Base-by-base conservation (phyloP, 495 filamentous ascomycete genomes). In the Rostrohypoxylon terebratum region DNA sequence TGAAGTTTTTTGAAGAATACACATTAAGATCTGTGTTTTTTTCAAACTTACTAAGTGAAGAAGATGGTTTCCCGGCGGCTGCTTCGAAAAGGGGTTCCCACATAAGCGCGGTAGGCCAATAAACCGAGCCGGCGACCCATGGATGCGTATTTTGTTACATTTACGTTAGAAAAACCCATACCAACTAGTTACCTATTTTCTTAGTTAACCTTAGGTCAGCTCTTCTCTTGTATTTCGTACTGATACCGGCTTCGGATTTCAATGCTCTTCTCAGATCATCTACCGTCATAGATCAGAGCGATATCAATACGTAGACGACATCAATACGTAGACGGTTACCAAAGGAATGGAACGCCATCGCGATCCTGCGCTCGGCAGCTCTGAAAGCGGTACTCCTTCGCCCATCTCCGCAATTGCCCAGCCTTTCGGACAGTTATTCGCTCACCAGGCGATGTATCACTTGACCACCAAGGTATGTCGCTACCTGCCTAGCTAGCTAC, bases 181-280 rank as follows among this genome's bases (percentile, higher is more conserved):
- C 28, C 28, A 1, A 28, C 28, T 28, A 28, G 28, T 1, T 44
- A 40, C 4, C 10, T 40, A 44, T 44, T 0, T 5, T 7, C 8
- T 45, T 20, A 13, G 42, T 13, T 18, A 13, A 18, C n/a, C 20
- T 20, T 45, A 20, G 42, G 42, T 28, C n/a, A 20, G 4, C 4
- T 45, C 42, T 45, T 18, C n/a, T 16, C n/a, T 45, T 45, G 16
- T 45, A 45, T 45, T 45, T 45, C 42, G 42, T 45, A 45, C 42
- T 18, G 4, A 20, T 7, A 45, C 13, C 42, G 42, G 14, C 11
- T n/a, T 11, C 28, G 11, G 38, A 42, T 42, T n/a, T 14, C 13
- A 13, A n/a, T 14, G 38, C 38, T 42, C 13, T 42, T 14, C 7
- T 9, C 11, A 44, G 14, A 44, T 45, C 42, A 45, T 45, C 42